Conservation (phyloP, 2,329 filamentous ascomycete species). For the Thielaviopsis populi region DNA sequence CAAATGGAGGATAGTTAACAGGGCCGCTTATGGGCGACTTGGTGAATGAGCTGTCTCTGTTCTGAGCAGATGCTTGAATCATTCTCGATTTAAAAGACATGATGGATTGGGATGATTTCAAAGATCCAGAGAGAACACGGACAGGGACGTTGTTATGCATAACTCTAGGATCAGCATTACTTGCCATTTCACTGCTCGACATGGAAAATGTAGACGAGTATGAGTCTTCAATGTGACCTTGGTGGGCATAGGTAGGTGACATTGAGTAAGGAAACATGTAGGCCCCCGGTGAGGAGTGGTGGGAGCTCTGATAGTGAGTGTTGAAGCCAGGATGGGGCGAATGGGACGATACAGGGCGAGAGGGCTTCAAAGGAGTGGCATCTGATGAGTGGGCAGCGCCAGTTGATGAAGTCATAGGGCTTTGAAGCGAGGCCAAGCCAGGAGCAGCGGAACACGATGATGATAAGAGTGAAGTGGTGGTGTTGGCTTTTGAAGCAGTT, state of each 20-base stretch:
- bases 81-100: not conserved
- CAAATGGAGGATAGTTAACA: slow-evolving; percentile 60
- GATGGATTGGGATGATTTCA: slow-evolving; percentile 25
- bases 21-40: slow-evolving; percentile 33
- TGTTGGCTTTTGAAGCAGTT: not conserved
- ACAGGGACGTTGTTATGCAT: not conserved
- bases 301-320: not conserved
- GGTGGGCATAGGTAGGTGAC: not conserved
- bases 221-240: not conserved
- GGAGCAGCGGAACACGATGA: not conserved
- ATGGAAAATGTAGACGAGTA: not conserved
- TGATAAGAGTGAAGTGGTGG: not conserved
- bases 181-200: not conserved
- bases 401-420: not conserved
- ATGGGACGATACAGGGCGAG: not conserved
- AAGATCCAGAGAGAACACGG: slow-evolving; percentile 30
- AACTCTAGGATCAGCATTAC: not conserved
- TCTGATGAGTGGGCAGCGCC: not conserved
- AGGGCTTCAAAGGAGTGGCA: not conserved
- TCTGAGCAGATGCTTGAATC: slow-evolving; percentile 22
- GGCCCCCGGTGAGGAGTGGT: too few species aligned
- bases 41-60: slow-evolving; percentile 7
- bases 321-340: not conserved
- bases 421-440: not conserved
- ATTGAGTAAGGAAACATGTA: not conserved